Evolutionary conservation across 73 alveolate genomes (phyloP).

Genomic region (Uronychia binucleata): DNA sequence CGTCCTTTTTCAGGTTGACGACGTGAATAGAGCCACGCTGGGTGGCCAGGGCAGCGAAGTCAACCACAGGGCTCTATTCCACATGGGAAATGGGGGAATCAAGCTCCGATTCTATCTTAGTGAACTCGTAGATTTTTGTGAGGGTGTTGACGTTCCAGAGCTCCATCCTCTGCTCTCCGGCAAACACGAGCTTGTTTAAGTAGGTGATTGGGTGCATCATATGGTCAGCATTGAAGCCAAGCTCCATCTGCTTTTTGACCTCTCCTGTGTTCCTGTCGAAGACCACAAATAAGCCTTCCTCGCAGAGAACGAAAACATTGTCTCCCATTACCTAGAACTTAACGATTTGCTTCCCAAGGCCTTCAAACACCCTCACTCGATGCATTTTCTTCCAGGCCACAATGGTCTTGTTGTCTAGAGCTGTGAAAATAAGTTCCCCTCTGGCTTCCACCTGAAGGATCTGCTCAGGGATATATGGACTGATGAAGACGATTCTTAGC

Average conservation of each 20-base stretch:
- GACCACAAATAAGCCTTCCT: conserved; percentile 70
- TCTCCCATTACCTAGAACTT: conserved; percentile 74
- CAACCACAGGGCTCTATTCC: conserved; percentile 85
- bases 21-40: conserved; percentile 70
- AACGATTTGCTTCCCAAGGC: conserved; percentile 57
- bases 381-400: conserved; percentile 81
- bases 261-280: conserved; percentile 62
- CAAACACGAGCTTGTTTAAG: conserved; percentile 78
- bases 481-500: conserved; percentile 61
- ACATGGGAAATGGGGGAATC: conserved; percentile 66
- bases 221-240: conserved; percentile 48
- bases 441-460: conserved; percentile 38
- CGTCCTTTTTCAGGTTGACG: conserved; percentile 70
- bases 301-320: conserved; percentile 60
- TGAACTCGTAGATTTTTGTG: conserved; percentile 72
- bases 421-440: conserved; percentile 44
- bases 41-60: conserved; percentile 76
- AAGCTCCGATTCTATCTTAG: conserved; percentile 54
- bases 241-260: conserved; percentile 26
- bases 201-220: conserved; percentile 92
- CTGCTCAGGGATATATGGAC: conserved; percentile 28
- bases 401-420: conserved; percentile 21
- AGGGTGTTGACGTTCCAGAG: conserved; percentile 79
- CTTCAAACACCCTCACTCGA: conserved; percentile 59
- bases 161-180: conserved; percentile 65